Evolutionary conservation across 179 eudicot genomes (phyloP).

Genomic region (Spinacia oleracea): DNA sequence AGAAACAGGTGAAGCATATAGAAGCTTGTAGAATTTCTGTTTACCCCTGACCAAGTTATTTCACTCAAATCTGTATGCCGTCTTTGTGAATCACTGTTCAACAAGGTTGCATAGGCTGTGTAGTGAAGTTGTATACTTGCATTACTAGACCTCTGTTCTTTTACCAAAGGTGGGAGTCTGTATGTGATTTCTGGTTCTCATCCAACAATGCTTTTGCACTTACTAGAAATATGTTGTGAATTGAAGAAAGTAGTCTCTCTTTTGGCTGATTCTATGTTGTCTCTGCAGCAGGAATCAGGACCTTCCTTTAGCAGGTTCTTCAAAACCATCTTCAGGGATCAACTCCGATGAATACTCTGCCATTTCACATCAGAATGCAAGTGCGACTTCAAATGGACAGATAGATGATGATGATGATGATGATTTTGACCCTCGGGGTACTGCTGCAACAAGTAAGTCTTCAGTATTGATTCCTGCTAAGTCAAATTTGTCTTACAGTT

Average conservation of each 20-base stretch:
- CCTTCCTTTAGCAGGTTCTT: slow-evolving; percentile 41
- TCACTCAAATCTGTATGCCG: neutral
- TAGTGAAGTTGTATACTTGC: neutral
- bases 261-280: slow-evolving; percentile 23
- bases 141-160: neutral
- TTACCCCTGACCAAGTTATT: neutral
- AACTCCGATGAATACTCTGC: slow-evolving; percentile 43
- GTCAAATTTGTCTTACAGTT: neutral
- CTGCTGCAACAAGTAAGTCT: slow-evolving; percentile 64
- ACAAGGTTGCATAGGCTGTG: neutral
- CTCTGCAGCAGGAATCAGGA: slow-evolving; percentile 58
- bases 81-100: neutral
- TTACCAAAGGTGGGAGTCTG: neutral
- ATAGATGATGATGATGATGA: slow-evolving; percentile 74
- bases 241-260: neutral
- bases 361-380: slow-evolving; percentile 45
- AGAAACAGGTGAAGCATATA: no score
- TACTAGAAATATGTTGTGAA: neutral
- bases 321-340: slow-evolving; percentile 36
- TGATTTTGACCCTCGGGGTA: slow-evolving; percentile 96
- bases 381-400: slow-evolving; percentile 39
- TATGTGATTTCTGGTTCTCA: neutral
- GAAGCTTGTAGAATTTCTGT: neutral
- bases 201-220: neutral
- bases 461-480: neutral